These are phyloP conservation scores for Yamadazyma dushanensis DNA, from an alignment of 1,139 yeast genomes.

Conservation along the genomic window DNA sequence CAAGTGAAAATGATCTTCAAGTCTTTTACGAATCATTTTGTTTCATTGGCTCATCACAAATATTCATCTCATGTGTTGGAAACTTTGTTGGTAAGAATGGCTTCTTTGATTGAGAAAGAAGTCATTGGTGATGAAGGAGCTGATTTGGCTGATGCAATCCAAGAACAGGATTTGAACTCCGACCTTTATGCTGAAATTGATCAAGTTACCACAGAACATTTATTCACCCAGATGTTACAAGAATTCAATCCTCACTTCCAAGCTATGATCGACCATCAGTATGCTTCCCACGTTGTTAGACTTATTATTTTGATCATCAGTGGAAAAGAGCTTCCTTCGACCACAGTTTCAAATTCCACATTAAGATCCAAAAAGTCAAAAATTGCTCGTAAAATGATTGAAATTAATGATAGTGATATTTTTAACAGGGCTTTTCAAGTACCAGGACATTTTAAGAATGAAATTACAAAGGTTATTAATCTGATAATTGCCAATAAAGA, in stretches of 20 bases:
- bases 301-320: slow-evolving; percentile 68
- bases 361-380: slow-evolving; percentile 84
- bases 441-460: slow-evolving; percentile 70
- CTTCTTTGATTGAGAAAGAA: slow-evolving; percentile 77
- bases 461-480: slow-evolving; percentile 48
- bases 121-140: slow-evolving; percentile 33
- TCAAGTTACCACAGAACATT: slow-evolving; percentile 54
- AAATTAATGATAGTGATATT: slow-evolving; percentile 74
- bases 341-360: slow-evolving; percentile 69
- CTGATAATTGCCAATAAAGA: slow-evolving; percentile 42
- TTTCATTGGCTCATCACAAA: slow-evolving; percentile 78
- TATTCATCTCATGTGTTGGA: slow-evolving; percentile 94
- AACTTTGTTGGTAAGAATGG: slow-evolving; percentile 74
- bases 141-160: slow-evolving; percentile 30
- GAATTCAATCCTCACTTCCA: slow-evolving; percentile 64
- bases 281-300: slow-evolving; percentile 87
- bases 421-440: slow-evolving; percentile 67
- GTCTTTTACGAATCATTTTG: slow-evolving; percentile 70
- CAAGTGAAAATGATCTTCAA: slow-evolving; percentile 68
- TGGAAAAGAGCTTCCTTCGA: slow-evolving; percentile 79
- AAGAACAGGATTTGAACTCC: slow-evolving; percentile 27
- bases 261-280: slow-evolving; percentile 68
- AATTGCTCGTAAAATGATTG: slow-evolving; percentile 91
- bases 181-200: slow-evolving; percentile 24
- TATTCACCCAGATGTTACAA: slow-evolving; percentile 62